Evolutionary conservation across 2,329 filamentous ascomycete genomes (phyloP), one percentile per base, ranked within the genome.

Genomic region (Cladosporium sp.): DNA sequence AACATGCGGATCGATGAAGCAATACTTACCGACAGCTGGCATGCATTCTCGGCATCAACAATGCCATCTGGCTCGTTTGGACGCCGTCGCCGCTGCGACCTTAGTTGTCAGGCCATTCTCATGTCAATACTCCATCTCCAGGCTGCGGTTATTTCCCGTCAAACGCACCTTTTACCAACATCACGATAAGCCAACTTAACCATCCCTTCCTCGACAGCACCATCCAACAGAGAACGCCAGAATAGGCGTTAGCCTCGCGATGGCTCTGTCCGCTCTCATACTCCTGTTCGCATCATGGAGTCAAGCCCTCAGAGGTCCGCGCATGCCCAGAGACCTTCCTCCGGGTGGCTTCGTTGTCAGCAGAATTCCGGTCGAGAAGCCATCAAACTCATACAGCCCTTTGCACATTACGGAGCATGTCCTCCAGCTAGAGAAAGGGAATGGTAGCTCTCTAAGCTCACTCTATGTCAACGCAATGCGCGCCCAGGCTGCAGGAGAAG

Each of bases 391-490:
- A 16, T 27, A 22, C 18, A 40, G 36, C 13, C 30, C 36, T 16
- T 25, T 27, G 16, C 6, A 40, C n/a, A 13, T 48, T 8, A 18
- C 27, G 7, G 50, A 56, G 7, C 59, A 62, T 50, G 56, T 60
- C 16, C 45, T 63, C 9, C 33, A 51, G 22, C 50, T 64, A 33
- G 57, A 49, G 35, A 54, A 51, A 22, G 51, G 49, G 3, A 49
- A 57, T 29, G 54, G 51, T 13, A 54, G 35, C 22, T 62, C 61
- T 4, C 18, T 59, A 30, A 63, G 62, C 49, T 57, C 61, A 6
- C 49, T 52, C 15, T 62, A 61, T 35, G 55, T 63, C 7, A 57
- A 60, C 35, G 57, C 57, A 7, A 56, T 64, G 50, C 46, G 60
- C 40, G 49, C 33, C n/a, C 45, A 52, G 56, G 54, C 22, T 27